phyloP scores from a whole-genome alignment of 192 early-diverging fungal species.

The Coemansia sp. region DNA sequence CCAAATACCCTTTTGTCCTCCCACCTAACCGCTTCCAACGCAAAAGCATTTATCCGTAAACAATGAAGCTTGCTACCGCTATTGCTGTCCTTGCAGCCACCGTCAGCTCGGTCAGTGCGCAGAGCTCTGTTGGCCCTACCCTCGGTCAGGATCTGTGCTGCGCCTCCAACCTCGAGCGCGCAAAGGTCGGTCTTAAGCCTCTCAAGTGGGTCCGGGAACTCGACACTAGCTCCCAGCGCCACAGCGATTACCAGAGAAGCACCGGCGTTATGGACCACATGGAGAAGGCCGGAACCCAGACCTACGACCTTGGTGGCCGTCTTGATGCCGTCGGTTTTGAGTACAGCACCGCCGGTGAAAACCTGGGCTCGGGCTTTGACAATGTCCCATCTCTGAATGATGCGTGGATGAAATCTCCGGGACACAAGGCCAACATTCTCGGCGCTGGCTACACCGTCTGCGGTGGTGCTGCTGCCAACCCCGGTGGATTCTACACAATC shows the following conservation, averaged over 20 bases:
- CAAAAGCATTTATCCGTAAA: not conserved
- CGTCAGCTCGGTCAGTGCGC: constrained; percentile 16
- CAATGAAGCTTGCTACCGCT: constrained; percentile 43
- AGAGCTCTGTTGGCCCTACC: constrained; percentile 16
- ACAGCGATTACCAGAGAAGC: constrained; percentile 26
- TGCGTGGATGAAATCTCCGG: constrained; percentile 55
- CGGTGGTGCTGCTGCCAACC: constrained; percentile 41
- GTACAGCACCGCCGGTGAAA: constrained; percentile 46
- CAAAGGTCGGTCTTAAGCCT: constrained; percentile 4
- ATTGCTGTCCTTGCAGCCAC: constrained; percentile 22
- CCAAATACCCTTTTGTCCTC: not conserved
- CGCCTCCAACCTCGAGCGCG: constrained; percentile 42
- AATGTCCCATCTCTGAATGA: constrained; percentile 13
- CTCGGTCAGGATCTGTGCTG: constrained; percentile 47
- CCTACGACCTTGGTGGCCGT: constrained; percentile 22
- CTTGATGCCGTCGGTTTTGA: constrained; percentile 13
- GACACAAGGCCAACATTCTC: constrained; percentile 56
- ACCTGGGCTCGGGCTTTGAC: constrained; percentile 29
- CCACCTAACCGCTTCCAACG: not conserved
- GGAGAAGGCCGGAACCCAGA: constrained; percentile 9
- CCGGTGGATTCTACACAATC: constrained; percentile 32
- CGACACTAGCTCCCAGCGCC: constrained; percentile 25
- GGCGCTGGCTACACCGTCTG: constrained; percentile 42
- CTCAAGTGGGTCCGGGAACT: constrained; percentile 34
- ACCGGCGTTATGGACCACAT: constrained; percentile 18